Percentiles rank a stretch among this genome's conserved stretches.
These are phyloP conservation scores for Mrakia hoshinonis DNA, from an alignment of 768 basidiomycete genomes.

Conservation along the genomic window DNA sequence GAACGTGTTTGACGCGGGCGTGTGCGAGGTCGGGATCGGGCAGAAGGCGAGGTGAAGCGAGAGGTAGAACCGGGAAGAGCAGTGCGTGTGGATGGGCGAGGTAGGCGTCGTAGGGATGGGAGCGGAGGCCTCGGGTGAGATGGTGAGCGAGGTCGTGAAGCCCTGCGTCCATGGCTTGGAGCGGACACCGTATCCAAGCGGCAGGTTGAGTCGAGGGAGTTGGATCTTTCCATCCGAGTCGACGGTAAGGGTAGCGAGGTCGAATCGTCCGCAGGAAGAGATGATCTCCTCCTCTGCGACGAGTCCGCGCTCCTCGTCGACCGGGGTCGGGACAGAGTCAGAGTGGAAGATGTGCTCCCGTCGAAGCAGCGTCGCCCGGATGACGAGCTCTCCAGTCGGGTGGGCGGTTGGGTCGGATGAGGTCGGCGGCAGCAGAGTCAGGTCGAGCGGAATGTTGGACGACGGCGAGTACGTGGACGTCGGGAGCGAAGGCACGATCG, in stretches of 20 bases:
- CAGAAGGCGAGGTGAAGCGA: slow-evolving; percentile 23
- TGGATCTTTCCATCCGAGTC: neutral
- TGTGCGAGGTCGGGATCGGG: neutral
- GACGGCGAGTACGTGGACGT: slow-evolving; percentile 29
- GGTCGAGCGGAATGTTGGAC: slow-evolving; percentile 25
- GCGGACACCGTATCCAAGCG: slow-evolving; percentile 18
- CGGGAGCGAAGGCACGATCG: slow-evolving; percentile 19
- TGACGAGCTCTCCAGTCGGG: slow-evolving; percentile 15
- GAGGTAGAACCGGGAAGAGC: slow-evolving; percentile 26
- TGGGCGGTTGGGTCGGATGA: neutral
- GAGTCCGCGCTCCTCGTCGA: slow-evolving; percentile 21
- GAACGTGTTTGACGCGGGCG: slow-evolving; percentile 11
- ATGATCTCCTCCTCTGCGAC: slow-evolving; percentile 27
- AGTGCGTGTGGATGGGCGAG: slow-evolving; percentile 14
- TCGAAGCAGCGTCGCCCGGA: slow-evolving; percentile 22
- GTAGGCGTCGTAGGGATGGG: neutral
- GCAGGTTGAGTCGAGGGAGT: slow-evolving; percentile 24
- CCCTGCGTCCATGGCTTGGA: slow-evolving; percentile 17
- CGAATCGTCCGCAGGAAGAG: slow-evolving; percentile 16
- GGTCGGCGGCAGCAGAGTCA: slow-evolving; percentile 3
- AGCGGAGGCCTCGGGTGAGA: slow-evolving; percentile 18
- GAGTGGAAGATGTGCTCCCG: slow-evolving; percentile 28
- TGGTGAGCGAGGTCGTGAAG: slow-evolving; percentile 28
- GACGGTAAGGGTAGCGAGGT: slow-evolving; percentile 13
- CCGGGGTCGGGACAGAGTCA: neutral